Base-by-base conservation (phyloP, 108 stramenopile genomes). In the Cyclotella choctawhatcheeana region DNA sequence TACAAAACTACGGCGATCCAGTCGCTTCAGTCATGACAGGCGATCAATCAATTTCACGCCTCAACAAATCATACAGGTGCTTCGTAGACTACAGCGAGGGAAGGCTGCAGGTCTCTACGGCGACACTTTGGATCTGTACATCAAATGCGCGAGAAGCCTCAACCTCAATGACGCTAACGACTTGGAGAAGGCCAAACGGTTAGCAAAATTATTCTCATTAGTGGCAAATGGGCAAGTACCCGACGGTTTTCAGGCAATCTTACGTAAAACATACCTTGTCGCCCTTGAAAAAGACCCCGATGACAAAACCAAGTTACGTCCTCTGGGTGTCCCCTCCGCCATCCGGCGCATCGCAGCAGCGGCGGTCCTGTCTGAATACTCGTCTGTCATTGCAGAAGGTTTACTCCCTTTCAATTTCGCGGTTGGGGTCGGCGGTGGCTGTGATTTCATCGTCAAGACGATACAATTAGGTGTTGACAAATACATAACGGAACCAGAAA, bases 401-500 rank as follows among this genome's bases (percentile, higher is more conserved):
- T 44, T 74, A 0, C 73, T 74, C 18, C 73, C 73, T 7, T 48
- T 34, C 56, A 74, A 74, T 56, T 66, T 64, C 31, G 73, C 73
- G 0, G 4, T 74, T 7, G 64, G 73, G 20, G 44, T 58, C 0
- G 26, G 33, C 5, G 63, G 63, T 8, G 64, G 73, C 0, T 48
- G 31, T 1, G 37, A 74, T 26, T 52, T 73, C 21, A 31, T 74
- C 4, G 40, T 45, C 50, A 47, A 47, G 30, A 20, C 54, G 3
- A 58, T 64, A 13, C 64, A 52, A 12, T 53, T 74, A 0, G 40
- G 20, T 1, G 43, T 74, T 0, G 64, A 74, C 35, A 48, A 62
- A 22, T 74, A 54, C 30, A 74, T 65, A 53, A 1, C 17, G 4
- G 6, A 30, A 2, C 73, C 63, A 17, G 50, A 74, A 20, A 3